Conservation (phyloP, 768 basidiomycete genomes). For the Hydnomerulius pinastri region DNA sequence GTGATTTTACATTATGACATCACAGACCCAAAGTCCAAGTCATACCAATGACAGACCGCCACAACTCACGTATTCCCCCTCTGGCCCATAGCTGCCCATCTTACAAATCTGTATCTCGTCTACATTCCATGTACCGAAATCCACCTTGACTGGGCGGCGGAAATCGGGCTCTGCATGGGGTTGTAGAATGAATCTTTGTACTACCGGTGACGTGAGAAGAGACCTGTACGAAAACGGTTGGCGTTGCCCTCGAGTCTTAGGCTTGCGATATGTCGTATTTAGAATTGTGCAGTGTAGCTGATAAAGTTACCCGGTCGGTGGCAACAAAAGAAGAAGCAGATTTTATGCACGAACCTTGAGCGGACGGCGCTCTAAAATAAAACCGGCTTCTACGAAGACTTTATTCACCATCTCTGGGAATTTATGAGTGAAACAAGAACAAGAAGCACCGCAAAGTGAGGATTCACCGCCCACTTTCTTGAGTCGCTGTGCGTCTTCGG, state of each 20-base stretch:
- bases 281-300: conserved; percentile 54
- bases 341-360: conserved; percentile 43
- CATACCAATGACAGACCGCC: conserved; percentile 18
- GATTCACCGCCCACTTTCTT: conserved; percentile 37
- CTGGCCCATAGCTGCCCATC: conserved; percentile 67
- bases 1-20: not conserved
- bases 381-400: conserved; percentile 43
- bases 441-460: not conserved
- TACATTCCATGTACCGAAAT: conserved; percentile 57
- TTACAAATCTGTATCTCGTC: conserved; percentile 64
- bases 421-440: conserved; percentile 6
- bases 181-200: conserved; percentile 7
- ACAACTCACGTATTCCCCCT: conserved; percentile 62
- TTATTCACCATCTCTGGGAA: conserved; percentile 42
- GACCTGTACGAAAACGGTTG: conserved; percentile 45
- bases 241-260: conserved; percentile 27
- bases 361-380: conserved; percentile 48
- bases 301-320: not conserved
- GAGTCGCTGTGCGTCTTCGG: conserved; percentile 32
- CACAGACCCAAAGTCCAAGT: conserved; percentile 1
- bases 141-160: conserved; percentile 34
- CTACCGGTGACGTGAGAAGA: conserved; percentile 33
- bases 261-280: conserved; percentile 49
- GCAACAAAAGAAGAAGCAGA: not conserved
- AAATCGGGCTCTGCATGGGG: conserved; percentile 1